Percentiles rank a stretch among this genome's conserved stretches.
Conservation (phyloP, 345 rosid genomes). For the Luvunga scandens region DNA sequence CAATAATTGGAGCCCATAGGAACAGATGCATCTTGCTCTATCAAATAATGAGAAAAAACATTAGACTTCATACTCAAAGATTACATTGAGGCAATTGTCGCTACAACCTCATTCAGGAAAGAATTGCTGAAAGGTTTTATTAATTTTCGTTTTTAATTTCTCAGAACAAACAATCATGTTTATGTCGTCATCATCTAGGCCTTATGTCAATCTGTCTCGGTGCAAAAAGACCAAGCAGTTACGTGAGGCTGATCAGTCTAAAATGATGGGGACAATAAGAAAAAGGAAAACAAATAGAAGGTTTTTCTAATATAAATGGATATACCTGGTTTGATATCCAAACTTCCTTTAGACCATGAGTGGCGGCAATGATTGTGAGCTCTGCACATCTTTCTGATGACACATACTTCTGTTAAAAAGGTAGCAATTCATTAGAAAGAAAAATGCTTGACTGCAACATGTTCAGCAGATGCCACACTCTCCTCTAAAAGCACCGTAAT, state of each 20-base stretch:
- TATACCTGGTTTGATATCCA: slow-evolving; percentile 95
- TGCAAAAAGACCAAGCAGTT: background rate
- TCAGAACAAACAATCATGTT: background rate
- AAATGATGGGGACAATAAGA: background rate
- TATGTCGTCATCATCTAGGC: background rate
- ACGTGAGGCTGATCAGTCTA: background rate
- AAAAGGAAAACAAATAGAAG: background rate
- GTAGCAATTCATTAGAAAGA: background rate
- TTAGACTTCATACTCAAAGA: background rate
- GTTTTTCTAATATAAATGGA: slow-evolving; percentile 6
- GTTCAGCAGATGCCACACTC: background rate
- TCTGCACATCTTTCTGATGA: slow-evolving; percentile 87
- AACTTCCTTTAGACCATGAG: slow-evolving; percentile 84
- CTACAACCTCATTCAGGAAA: too few relatives aligned
- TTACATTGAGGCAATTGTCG: too few relatives aligned
- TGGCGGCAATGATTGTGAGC: slow-evolving; percentile 73
- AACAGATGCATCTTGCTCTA: background rate
- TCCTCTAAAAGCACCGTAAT: background rate
- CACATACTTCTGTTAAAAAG: slow-evolving; percentile 58
- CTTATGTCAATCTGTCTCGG: background rate
- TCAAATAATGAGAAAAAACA: background rate
- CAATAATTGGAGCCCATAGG: background rate
- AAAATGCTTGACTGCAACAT: background rate
- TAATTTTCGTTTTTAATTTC: background rate
- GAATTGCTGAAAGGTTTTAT: too few relatives aligned